Evolutionary conservation across 768 basidiomycete species (phyloP), one percentile per base, ranked within the genome.

Genomic region (Steccherinum ochraceum): DNA sequence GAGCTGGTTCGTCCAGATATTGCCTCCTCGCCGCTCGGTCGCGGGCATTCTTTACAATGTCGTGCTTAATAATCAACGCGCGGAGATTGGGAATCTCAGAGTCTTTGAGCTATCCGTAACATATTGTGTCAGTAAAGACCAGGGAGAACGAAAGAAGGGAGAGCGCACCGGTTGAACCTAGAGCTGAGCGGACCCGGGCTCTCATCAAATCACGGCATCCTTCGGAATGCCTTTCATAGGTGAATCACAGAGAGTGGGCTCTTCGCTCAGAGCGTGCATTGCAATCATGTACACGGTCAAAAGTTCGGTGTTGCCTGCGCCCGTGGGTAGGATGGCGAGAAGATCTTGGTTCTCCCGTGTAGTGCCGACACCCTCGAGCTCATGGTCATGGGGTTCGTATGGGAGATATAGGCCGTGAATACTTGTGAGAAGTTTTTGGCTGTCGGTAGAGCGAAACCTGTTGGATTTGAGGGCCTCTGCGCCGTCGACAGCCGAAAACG

Each of bases 281-380:
- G 58, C 40, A 11, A 58, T 48, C 27, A 63, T 58, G 41, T 54
- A 61, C 27, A 59, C 45, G 40, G 40, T 54, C 23, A 55, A 57
- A 43, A 52, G 60, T 4, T 54, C 56, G 5, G 56, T 60, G 49
- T 64, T 64, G 2, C 61, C 61, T 12, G 44, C 49, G 12, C 57
- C 62, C n/a, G 61, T 64, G 13, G 46, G 27, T 7, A 52, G 47
- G 12, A 61, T 43, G 11, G 58, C 58, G 7, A 62, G 18, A n/a
- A 65, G 49, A 46, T 63, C 47, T 13, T 26, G 44, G 16, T 59
- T 61, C 48, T 65, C 62, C 13, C 60, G 16, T 19, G 54, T 24
- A 27, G 58, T 57, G 49, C 62, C 58, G 26, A 64, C 40, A 3
- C 60, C 62, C 40, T 64, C 62, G n/a, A 64, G 45, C 19, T 58